Conservation (phyloP, 2,329 filamentous ascomycete genomes). For the Alternaria tenuissima region DNA sequence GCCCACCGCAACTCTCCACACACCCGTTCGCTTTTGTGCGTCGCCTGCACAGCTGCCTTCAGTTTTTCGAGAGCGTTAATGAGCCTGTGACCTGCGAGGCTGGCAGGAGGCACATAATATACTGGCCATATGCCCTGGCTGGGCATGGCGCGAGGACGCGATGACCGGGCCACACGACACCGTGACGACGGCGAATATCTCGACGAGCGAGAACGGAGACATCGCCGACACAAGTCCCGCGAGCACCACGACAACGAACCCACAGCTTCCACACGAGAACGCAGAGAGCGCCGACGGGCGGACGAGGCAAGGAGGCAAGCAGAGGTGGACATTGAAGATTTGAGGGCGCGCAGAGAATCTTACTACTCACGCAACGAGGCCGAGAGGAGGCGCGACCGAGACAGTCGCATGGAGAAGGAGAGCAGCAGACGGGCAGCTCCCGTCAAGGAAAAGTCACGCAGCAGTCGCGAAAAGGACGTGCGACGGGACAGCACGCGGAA, state of each 20-base stretch:
- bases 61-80: constrained; percentile 30
- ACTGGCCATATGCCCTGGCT: constrained; percentile 33
- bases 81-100: constrained; percentile 40
- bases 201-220: constrained; percentile 40
- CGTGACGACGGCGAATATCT: constrained; percentile 38
- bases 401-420: constrained; percentile 45
- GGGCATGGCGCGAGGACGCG: constrained; percentile 47
- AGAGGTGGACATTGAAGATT: constrained; percentile 52
- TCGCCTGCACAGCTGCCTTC: constrained; percentile 45
- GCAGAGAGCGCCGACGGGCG: constrained; percentile 43
- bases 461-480: constrained; percentile 40
- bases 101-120: constrained; percentile 39
- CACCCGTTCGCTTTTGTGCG: constrained; percentile 30
- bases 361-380: constrained; percentile 49
- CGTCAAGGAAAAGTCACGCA: constrained; percentile 39
- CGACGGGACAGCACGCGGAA: constrained; percentile 40
- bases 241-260: constrained; percentile 36
- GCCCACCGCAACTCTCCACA: constrained; percentile 40
- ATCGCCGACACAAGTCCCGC: constrained; percentile 37
- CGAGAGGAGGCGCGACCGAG: constrained; percentile 39
- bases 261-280: constrained; percentile 38
- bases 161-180: constrained; percentile 43
- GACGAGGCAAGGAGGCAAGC: constrained; percentile 40
- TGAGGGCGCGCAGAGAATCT: constrained; percentile 48
- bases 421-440: constrained; percentile 33